These are phyloP conservation scores for Phytophthora chlamydospora DNA, from an alignment of 352 stramenopile genomes.

Conservation along the genomic window DNA sequence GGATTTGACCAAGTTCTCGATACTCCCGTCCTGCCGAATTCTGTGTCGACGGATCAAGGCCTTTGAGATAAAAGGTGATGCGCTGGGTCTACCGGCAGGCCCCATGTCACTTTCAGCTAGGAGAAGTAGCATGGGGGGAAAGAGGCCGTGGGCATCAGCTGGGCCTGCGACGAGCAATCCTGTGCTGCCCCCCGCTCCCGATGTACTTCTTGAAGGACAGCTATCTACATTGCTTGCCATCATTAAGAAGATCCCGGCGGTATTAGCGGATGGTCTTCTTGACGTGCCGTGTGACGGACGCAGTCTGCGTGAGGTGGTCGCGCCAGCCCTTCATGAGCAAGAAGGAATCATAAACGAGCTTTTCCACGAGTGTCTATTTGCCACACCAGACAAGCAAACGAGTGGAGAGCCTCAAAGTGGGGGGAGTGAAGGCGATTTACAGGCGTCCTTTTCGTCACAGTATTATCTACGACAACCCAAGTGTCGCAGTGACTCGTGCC, in stretches of 20 bases:
- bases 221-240: conserved; percentile 66
- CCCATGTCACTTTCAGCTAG: conserved; percentile 8
- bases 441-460: conserved; percentile 50
- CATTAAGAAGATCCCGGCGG: conserved; percentile 59
- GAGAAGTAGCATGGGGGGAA: conserved; percentile 19
- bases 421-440: conserved; percentile 19
- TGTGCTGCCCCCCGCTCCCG: conserved; percentile 21
- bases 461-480: conserved; percentile 85
- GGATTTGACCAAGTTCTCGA: conserved; percentile 47
- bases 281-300: conserved; percentile 50
- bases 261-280: conserved; percentile 48
- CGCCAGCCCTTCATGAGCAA: conserved; percentile 51
- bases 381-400: conserved; percentile 43
- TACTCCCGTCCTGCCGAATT: conserved; percentile 51
- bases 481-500: conserved; percentile 77
- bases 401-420: conserved; percentile 23
- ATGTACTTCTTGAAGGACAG: conserved; percentile 58
- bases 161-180: conserved; percentile 15
- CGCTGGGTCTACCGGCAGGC: neutral
- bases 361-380: conserved; percentile 75
- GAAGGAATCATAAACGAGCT: conserved; percentile 75
- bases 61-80: conserved; percentile 44
- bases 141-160: conserved; percentile 8
- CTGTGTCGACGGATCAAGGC: conserved; percentile 58
- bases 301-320: conserved; percentile 58